Evolutionary conservation across 2,329 filamentous ascomycete species (phyloP).

Genomic region (Dryadomyces sulphureus): DNA sequence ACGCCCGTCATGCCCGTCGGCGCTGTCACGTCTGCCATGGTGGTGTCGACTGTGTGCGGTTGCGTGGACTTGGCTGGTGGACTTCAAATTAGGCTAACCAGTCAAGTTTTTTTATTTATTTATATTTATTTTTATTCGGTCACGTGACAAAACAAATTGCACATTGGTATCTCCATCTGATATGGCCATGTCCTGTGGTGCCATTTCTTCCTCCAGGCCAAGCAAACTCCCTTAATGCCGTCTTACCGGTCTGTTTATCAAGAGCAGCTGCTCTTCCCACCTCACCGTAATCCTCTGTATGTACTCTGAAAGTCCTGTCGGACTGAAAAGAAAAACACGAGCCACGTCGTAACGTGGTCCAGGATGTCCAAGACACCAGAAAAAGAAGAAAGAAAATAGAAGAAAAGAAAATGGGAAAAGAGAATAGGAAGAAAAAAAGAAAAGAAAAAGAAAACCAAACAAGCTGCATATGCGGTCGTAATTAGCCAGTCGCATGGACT

Average conservation of each 20-base stretch:
- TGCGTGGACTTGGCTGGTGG: background rate
- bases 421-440: background rate
- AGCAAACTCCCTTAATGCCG: background rate
- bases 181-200: background rate
- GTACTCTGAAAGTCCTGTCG: background rate
- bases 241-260: background rate
- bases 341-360: background rate
- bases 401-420: background rate
- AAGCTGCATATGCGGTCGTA: background rate
- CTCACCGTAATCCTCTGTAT: too few relatives aligned
- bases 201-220: background rate
- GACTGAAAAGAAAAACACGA: background rate
- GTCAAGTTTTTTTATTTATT: background rate
- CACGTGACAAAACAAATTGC: too few relatives aligned
- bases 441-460: background rate
- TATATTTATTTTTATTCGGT: too few relatives aligned
- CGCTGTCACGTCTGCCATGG: background rate
- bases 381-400: background rate
- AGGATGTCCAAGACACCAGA: background rate
- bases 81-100: too few relatives aligned
- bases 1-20: background rate
- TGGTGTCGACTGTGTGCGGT: background rate
- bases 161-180: background rate
- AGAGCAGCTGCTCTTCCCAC: background rate
- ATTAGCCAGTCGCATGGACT: background rate